Evolutionary conservation across 257 asterid species (phyloP).

Genomic region (Echium plantagineum): DNA sequence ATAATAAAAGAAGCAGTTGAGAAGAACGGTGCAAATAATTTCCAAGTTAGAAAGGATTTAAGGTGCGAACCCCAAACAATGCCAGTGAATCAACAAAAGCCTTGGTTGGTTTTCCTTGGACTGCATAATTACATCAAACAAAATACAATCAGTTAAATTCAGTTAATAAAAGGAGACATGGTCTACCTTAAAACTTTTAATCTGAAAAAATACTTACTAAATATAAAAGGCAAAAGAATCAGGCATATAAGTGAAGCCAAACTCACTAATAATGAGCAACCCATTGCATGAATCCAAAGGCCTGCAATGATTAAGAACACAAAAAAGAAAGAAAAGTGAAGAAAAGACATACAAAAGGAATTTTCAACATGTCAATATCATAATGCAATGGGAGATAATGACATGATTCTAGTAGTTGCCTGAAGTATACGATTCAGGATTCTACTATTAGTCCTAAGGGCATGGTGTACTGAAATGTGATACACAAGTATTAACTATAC

Average conservation of each 20-base stretch:
- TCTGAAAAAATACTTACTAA: conserved; percentile 40
- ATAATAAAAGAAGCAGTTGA: no score
- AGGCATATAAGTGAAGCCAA: conserved; percentile 95
- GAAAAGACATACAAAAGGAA: not conserved
- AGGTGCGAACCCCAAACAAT: conserved; percentile 74
- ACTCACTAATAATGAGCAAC: conserved; percentile 97
- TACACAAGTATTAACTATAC: no score
- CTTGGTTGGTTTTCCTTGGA: conserved; percentile 85
- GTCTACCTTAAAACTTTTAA: not conserved
- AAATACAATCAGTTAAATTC: conserved; percentile 10
- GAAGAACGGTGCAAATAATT: no score
- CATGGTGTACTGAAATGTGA: no score
- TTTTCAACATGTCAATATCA: not conserved
- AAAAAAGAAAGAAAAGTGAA: not conserved
- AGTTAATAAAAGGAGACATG: not conserved
- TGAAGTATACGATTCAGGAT: not conserved
- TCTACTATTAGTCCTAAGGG: no score
- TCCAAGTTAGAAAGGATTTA: conserved; percentile 6
- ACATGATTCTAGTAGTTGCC: not conserved
- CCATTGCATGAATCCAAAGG: conserved; percentile 88
- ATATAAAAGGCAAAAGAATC: conserved; percentile 71
- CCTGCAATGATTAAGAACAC: conserved; percentile 27
- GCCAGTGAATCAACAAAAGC: conserved; percentile 80
- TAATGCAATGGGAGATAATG: not conserved
- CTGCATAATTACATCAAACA: conserved; percentile 37